Conservation (phyloP, 805 yeast genomes). For the Lipomyces mesembrius region DNA sequence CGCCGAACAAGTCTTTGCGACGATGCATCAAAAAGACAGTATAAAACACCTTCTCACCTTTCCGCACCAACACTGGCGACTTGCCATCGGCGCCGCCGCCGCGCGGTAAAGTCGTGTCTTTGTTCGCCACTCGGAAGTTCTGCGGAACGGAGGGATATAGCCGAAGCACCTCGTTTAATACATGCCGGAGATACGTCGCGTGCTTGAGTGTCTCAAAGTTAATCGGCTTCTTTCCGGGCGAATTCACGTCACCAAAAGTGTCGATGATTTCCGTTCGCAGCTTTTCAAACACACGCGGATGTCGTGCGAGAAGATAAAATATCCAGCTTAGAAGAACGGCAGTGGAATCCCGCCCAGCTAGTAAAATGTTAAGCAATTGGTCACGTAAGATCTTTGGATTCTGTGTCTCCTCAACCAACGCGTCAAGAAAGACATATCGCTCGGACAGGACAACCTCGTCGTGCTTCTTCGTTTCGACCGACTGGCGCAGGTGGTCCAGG, state of each 20-base stretch:
- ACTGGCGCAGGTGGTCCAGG: conserved; percentile 34
- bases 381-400: conserved; percentile 55
- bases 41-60: conserved; percentile 52
- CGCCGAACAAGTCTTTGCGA: conserved; percentile 49
- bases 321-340: conserved; percentile 54
- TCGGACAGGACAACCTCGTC: conserved; percentile 42
- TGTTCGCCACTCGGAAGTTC: conserved; percentile 53
- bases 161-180: conserved; percentile 55
- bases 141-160: conserved; percentile 58
- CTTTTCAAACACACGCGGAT: conserved; percentile 42
- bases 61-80: conserved; percentile 50
- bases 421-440: conserved; percentile 54
- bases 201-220: conserved; percentile 56
- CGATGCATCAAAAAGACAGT: conserved; percentile 53
- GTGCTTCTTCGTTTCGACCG: conserved; percentile 30
- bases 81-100: conserved; percentile 55
- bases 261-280: conserved; percentile 49
- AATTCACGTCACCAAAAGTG: conserved; percentile 45
- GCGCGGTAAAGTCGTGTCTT: conserved; percentile 55
- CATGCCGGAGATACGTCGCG: conserved; percentile 54
- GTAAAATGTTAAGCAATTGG: conserved; percentile 55
- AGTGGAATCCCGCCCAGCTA: conserved; percentile 62
- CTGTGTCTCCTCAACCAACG: conserved; percentile 54
- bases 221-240: conserved; percentile 36
- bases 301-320: conserved; percentile 52